A percentile compares a stretch with the other conserved stretches of the same genome.
phyloP scores from a whole-genome alignment of 2,329 filamentous ascomycete species.

The Exophiala calicioides region DNA sequence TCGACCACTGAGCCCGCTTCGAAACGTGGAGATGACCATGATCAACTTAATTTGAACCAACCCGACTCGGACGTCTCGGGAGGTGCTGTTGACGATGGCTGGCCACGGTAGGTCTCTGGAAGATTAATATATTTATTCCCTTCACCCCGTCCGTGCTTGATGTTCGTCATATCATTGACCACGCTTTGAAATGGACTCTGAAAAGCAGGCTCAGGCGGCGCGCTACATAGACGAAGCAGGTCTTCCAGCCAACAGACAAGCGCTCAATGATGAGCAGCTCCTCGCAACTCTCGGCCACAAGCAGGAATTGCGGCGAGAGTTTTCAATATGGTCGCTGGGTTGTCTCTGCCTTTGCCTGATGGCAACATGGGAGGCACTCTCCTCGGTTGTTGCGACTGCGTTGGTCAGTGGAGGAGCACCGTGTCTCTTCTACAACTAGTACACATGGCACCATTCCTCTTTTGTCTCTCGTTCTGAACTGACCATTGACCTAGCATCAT shows the following conservation, averaged over 20 bases:
- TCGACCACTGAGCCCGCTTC: too few species aligned
- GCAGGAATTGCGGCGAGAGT: slow-evolving; percentile 54
- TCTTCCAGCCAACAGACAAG: slow-evolving; percentile 1
- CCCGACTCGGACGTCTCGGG: too few species aligned
- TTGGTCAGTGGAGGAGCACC: slow-evolving; percentile 36
- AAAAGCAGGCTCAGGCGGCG: not conserved
- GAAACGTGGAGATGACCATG: too few species aligned
- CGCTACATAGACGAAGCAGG: not conserved
- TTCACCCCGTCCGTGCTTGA: too few species aligned
- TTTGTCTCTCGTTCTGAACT: slow-evolving; percentile 39
- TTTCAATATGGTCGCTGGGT: slow-evolving; percentile 49
- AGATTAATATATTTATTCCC: too few species aligned
- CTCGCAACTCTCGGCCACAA: slow-evolving; percentile 58
- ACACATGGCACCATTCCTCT: too few species aligned
- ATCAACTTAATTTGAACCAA: too few species aligned
- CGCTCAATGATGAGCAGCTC: slow-evolving; percentile 32
- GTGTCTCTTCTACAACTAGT: slow-evolving; percentile 38
- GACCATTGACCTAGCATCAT: slow-evolving; percentile 17
- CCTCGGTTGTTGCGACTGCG: slow-evolving; percentile 46
- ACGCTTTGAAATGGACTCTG: slow-evolving; percentile 1
- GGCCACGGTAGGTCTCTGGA: too few species aligned
- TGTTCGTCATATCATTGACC: not conserved
- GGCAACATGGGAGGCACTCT: slow-evolving; percentile 55
- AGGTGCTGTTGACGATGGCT: too few species aligned
- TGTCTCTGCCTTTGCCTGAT: slow-evolving; percentile 51